Evolutionary conservation across 805 yeast genomes (phyloP).

Genomic region (Candida suzukii): DNA sequence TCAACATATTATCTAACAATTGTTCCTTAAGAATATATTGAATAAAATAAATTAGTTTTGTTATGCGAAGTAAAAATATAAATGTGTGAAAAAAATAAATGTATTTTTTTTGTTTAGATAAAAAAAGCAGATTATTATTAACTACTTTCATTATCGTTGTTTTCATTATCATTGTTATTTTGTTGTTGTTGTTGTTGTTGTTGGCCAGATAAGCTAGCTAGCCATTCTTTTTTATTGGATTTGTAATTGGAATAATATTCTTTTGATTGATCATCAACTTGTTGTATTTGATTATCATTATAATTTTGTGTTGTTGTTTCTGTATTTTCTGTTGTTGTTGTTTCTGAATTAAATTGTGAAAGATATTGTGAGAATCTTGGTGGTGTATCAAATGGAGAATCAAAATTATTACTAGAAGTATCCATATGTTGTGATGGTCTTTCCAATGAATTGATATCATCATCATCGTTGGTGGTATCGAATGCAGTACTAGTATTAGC

Average conservation of each 20-base stretch:
- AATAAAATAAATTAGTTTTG: too few species aligned
- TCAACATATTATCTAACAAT: too few species aligned
- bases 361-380: slow-evolving; percentile 10
- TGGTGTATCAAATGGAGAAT: slow-evolving; percentile 13
- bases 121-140: too few species aligned
- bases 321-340: neutral
- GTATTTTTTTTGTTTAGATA: too few species aligned
- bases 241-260: slow-evolving; percentile 39
- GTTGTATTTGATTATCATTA: neutral
- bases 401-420: neutral
- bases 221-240: slow-evolving; percentile 33
- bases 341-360: neutral
- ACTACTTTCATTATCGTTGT: neutral
- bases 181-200: neutral
- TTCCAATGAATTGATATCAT: neutral
- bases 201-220: slow-evolving; percentile 18
- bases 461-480: neutral
- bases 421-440: neutral
- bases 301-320: neutral
- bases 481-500: too few species aligned
- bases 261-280: slow-evolving; percentile 1
- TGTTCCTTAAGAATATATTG: too few species aligned
- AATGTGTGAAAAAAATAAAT: too few species aligned
- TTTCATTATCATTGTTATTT: neutral
- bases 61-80: too few species aligned